These are phyloP conservation scores for Geotrichum europaeum DNA, from an alignment of 1,139 yeast species.

Conservation along the genomic window DNA sequence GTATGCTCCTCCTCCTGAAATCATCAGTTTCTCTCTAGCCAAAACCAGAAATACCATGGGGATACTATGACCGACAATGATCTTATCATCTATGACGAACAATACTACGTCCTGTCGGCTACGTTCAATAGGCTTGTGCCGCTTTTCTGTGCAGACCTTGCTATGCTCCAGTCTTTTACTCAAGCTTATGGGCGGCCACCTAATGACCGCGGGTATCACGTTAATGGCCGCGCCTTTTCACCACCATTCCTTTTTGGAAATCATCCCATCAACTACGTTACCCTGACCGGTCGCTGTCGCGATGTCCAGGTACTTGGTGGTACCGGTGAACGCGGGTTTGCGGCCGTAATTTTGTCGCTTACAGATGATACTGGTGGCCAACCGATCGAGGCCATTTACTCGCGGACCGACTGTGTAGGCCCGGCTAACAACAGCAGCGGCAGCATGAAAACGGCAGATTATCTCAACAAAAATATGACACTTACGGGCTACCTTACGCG, in stretches of 20 bases:
- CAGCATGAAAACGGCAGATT: background rate
- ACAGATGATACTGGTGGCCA: background rate
- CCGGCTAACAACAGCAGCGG: background rate
- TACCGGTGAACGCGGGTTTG: background rate
- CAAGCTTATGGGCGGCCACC: slow-evolving; percentile 12
- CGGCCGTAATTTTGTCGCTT: background rate
- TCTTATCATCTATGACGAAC: slow-evolving; percentile 17
- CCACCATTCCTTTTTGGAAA: slow-evolving; percentile 25
- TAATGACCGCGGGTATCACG: background rate
- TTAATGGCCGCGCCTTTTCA: background rate
- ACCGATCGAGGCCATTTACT: background rate
- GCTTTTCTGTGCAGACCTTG: slow-evolving; percentile 20
- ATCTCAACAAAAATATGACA: background rate
- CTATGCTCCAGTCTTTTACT: slow-evolving; percentile 13
- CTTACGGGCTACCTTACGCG: background rate
- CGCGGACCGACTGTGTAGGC: background rate
- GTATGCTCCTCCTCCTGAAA: background rate
- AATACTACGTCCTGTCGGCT: slow-evolving; percentile 18
- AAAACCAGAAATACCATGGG: background rate
- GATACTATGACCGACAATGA: background rate
- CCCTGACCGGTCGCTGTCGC: slow-evolving; percentile 24
- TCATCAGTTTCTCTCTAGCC: background rate
- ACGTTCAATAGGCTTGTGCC: slow-evolving; percentile 26
- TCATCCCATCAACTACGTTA: slow-evolving; percentile 28
- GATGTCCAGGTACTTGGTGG: slow-evolving; percentile 6